These are phyloP conservation scores for Penicillium subrubescens DNA, from an alignment of 495 filamentous ascomycete species.

Conservation along the genomic window DNA sequence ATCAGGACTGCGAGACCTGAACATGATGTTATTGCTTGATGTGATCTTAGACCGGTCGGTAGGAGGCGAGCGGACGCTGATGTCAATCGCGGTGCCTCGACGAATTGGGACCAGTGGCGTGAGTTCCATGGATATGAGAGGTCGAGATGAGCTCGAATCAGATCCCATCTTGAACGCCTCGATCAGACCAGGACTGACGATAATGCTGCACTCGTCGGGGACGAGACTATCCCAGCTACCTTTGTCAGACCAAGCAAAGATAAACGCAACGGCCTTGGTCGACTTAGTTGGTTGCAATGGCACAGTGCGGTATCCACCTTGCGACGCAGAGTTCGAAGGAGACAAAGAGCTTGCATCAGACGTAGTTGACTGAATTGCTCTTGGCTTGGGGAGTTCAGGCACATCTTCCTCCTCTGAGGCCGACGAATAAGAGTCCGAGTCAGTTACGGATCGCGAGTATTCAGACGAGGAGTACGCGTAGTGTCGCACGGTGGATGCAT, in stretches of 20 bases:
- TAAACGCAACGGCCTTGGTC: slow-evolving; percentile 69
- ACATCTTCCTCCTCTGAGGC: slow-evolving; percentile 54
- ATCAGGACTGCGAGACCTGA: slow-evolving; percentile 74
- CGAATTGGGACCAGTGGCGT: slow-evolving; percentile 87
- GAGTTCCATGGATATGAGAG: slow-evolving; percentile 77
- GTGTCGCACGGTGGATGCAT: slow-evolving; percentile 53
- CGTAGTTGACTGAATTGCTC: slow-evolving; percentile 32
- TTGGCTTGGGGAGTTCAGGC: slow-evolving; percentile 22
- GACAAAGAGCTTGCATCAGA: slow-evolving; percentile 58
- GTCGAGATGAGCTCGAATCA: slow-evolving; percentile 39
- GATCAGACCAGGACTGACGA: slow-evolving; percentile 81
- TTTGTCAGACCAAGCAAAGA: slow-evolving; percentile 84
- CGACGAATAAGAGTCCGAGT: slow-evolving; percentile 45
- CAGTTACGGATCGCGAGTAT: slow-evolving; percentile 43
- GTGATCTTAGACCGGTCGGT: slow-evolving; percentile 69
- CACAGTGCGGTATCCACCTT: slow-evolving; percentile 62
- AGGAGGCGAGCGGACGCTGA: slow-evolving; percentile 84
- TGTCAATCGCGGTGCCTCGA: slow-evolving; percentile 86
- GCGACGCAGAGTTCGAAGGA: slow-evolving; percentile 77
- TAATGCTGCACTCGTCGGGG: slow-evolving; percentile 74
- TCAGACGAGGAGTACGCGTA: slow-evolving; percentile 51
- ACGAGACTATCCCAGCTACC: slow-evolving; percentile 80
- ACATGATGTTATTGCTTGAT: slow-evolving; percentile 78
- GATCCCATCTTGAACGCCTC: slow-evolving; percentile 74
- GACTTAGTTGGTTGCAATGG: slow-evolving; percentile 56